phyloP scores from a whole-genome alignment of 768 basidiomycete genomes.

The Suillus spraguei region DNA sequence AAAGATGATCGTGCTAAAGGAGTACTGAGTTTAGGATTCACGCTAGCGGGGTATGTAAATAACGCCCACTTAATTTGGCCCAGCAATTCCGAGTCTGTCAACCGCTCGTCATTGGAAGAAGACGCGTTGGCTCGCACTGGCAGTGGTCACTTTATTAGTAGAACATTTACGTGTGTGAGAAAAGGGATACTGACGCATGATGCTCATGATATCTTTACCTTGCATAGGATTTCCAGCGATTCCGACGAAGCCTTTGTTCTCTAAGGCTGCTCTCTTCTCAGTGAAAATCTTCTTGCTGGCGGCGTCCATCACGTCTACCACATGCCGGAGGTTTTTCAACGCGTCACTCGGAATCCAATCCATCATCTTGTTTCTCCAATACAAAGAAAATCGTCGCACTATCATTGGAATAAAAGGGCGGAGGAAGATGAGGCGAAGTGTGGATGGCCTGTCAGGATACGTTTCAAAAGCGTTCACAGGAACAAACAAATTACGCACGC shows the following conservation, averaged over 20 bases:
- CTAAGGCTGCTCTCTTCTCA: conserved; percentile 31
- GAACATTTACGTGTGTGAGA: neutral
- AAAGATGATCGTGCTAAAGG: conserved; percentile 36
- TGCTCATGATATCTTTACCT: conserved; percentile 41
- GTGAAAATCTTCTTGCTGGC: conserved; percentile 30
- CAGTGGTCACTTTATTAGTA: conserved; percentile 5
- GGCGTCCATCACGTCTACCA: conserved; percentile 33
- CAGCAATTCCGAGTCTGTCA: conserved; percentile 38
- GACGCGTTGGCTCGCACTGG: conserved; percentile 38
- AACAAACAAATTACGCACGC: conserved; percentile 25
- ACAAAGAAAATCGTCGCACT: conserved; percentile 29
- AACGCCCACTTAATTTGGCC: conserved; percentile 41
- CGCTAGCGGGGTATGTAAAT: neutral
- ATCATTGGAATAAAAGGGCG: conserved; percentile 36
- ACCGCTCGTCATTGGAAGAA: conserved; percentile 30
- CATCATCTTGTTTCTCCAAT: conserved; percentile 36
- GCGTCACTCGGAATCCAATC: conserved; percentile 34
- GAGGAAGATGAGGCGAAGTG: conserved; percentile 29
- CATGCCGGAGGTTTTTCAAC: conserved; percentile 28
- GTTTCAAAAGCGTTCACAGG: neutral
- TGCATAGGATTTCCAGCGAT: conserved; percentile 18
- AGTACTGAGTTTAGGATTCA: neutral
- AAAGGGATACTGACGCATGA: conserved; percentile 34
- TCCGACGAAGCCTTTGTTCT: conserved; percentile 11
- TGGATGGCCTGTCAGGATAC: conserved; percentile 23